Evolutionary conservation across 176 grass and related monocot genomes (phyloP), one percentile per base, ranked within the genome.

Genomic region (Hyparrhenia diplandra): DNA sequence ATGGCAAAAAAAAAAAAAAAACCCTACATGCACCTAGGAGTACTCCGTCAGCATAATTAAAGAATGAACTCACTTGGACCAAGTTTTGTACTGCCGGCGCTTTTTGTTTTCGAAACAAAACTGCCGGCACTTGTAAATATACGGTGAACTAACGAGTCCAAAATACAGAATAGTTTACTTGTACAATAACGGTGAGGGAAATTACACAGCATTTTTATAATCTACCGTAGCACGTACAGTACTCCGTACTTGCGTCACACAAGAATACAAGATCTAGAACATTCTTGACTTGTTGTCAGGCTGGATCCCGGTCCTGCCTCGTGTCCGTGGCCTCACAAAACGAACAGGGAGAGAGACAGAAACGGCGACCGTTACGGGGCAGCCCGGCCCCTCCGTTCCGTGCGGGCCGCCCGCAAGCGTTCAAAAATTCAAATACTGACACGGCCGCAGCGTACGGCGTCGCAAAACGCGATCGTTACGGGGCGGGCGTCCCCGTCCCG

Each of bases 391-490:
- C 29, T 3, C 73, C 52, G 63, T 58, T 47, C 40, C 64, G 82
- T 52, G 80, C 45, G 58, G 57, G 69, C 46, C 67, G 61, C 83
- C 52, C 41, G 67, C 67, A 73, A 30, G 13, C 81, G 82, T 89
- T 80, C 46, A 76, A 88, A 78, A 40, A 40, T 89, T 82, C 73
- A 89, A 89, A 89, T 84, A 62, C 67, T 5, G 29, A 39, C 11
- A 75, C 72, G 72, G n/a, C 55, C 49, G 59, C 28, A 65, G 35
- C 73, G 21, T 40, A 58, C 49, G 41, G 45, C 71, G 41, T 46
- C 42, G 69, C 59, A 25, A 3, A 9, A 4, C 24, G 75, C 61
- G 77, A 51, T 65, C 64, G 87, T 31, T 82, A 85, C 52, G 87
- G 13, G 10, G 73, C 39, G 24, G n/a, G n/a, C n/a, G n/a, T n/a